Base-by-base conservation (phyloP, 768 basidiomycete genomes). In the Mycena albidolilacea region DNA sequence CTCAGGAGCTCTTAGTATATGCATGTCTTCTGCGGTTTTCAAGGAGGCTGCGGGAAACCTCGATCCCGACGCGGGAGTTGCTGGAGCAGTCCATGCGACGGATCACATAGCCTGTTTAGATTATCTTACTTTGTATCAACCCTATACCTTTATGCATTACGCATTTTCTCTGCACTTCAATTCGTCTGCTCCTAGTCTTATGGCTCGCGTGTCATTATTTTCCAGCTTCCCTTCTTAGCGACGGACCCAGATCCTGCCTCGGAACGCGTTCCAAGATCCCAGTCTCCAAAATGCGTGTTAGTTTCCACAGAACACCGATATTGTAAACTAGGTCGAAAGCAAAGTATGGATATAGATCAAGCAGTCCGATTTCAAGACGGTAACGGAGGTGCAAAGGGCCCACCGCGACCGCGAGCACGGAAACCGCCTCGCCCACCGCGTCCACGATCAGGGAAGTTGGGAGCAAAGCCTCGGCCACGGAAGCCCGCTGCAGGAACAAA, bases 51-150 rank as follows among this genome's bases (percentile, higher is more conserved):
- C 94, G 3, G 87, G 84, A 10, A 90, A 88, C 60, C 85, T 98
- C 23, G 91, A 92, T 38, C 79, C 85, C 85, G 0, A 86, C 86
- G 7, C 84, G 91, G 57, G 90, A 92, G 60, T 82, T 88, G 30
- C 80, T 98, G 64, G 97, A 98, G 80, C 86, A 87, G 55, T 92
- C 93, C 0, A 89, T 98, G 62, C 88, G 97, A 72, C 91, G 92
- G 30, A 30, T 3, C 30, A 30, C 30, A 30, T 30, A 30, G 30
- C 30, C 30, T 3, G 80, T 95, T 78, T n/a, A 39, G 30, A 58
- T 60, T 43, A 1, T 38, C n/a, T 43, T 63, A 50, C 35, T 62
- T 69, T 44, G 12, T 46, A 10, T 59, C n/a, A 52, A 44, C 50
- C 35, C 48, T 69, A 67, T 69, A 69, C 21, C 71, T 54, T 11